phyloP scores from a whole-genome alignment of 1,139 yeast genomes.

The Sugiyamaella xylanicola region DNA sequence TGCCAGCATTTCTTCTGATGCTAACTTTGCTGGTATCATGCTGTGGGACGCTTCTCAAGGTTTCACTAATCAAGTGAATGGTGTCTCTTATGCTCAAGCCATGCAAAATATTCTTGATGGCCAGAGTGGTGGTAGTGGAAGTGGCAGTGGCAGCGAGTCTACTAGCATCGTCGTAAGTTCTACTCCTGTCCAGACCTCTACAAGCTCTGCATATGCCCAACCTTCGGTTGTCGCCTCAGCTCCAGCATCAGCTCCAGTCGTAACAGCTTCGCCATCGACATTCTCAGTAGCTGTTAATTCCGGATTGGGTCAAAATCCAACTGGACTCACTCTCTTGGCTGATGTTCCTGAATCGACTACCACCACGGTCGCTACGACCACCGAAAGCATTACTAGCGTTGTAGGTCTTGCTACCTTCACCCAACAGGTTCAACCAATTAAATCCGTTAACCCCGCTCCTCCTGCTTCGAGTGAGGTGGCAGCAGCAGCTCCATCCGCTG shows the following conservation, averaged over 20 bases:
- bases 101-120: constrained; percentile 47
- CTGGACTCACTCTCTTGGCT: constrained; percentile 22
- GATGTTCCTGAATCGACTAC: constrained; percentile 29
- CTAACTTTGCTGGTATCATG: constrained; percentile 79
- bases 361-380: constrained; percentile 22
- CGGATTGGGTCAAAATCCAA: background rate
- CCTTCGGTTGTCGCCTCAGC: constrained; percentile 10
- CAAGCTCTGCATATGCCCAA: constrained; percentile 23
- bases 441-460: constrained; percentile 8
- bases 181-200: constrained; percentile 21
- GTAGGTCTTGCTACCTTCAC: constrained; percentile 1
- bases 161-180: constrained; percentile 17
- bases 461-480: constrained; percentile 17
- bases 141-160: no score
- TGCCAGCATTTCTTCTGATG: constrained; percentile 44
- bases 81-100: constrained; percentile 48
- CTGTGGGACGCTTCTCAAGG: constrained; percentile 93
- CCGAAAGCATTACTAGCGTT: constrained; percentile 6
- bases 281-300: constrained; percentile 6
- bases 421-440: background rate
- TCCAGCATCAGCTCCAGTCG: constrained; percentile 19
- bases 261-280: constrained; percentile 17
- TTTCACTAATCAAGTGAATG: constrained; percentile 53
- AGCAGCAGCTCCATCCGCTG: constrained; percentile 17
- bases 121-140: constrained; percentile 21